Base-by-base conservation (phyloP, 2,329 filamentous ascomycete species). In the Pestalotiopsis sp. region DNA sequence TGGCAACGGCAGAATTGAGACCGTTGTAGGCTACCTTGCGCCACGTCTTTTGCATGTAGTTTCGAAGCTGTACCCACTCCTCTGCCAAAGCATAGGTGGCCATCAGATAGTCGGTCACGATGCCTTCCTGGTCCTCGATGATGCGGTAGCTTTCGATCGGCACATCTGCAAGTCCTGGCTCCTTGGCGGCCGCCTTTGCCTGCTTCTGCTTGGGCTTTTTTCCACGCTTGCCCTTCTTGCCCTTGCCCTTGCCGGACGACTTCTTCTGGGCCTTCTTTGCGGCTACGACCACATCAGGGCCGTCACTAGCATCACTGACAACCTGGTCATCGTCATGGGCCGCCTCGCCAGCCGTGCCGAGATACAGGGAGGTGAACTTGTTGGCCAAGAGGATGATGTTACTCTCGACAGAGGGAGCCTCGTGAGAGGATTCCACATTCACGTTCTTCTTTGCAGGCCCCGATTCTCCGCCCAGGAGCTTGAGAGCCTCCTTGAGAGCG, bases 1-100 rank as follows among this genome's bases (percentile, higher is more conserved):
- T 84, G 1, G 83, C 85, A n/a, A 84, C 77, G 1, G 82, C 84
- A 58, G 76, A 77, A 69, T 87, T 86, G 14, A 86, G 75, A 3
- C 76, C 79, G 1, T 79, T 69, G 66, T 85, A 85, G 1, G 82
- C 80, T 4, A 85, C 82, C 11, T 85, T 76, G 1, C 71, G 74
- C 85, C 84, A 87, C 2, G 80, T 11, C 0, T 69, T 70, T 67
- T 85, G 83, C 1, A 82, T 62, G 57, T 79, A 78, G n/a, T 64
- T 27, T n/a, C 85, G 79, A 31, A 86, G 76, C 0, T 77, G 72
- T 0, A 73, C 69, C 79, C 80, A 83, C 67, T 86, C 78, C 7
- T 68, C 64, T 3, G 79, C 68, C 5, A 84, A 70, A 0, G 77
- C 76, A 67, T 81, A 82, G 3, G 80, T 78, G 20, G 84, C 83